Percentiles rank a stretch among this genome's conserved stretches.
These are phyloP conservation scores for Saccharomycopsis fibuligera DNA, from an alignment of 805 yeast genomes.

Conservation along the genomic window DNA sequence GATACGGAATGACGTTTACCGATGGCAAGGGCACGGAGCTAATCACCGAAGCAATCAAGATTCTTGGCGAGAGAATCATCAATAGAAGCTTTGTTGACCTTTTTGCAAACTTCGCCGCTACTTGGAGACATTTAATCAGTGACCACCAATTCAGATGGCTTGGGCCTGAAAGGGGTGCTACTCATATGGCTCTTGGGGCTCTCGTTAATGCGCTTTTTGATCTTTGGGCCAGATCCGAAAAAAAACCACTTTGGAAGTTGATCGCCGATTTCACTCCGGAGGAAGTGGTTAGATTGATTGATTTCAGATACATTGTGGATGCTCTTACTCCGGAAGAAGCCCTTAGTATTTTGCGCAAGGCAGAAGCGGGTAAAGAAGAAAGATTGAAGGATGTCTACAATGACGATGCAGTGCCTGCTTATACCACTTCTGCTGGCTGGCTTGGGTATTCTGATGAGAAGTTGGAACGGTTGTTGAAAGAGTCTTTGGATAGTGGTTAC, in stretches of 20 bases:
- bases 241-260: constrained; percentile 37
- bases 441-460: constrained; percentile 37
- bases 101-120: constrained; percentile 33
- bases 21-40: constrained; percentile 35
- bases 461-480: constrained; percentile 30
- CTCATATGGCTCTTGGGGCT: constrained; percentile 37
- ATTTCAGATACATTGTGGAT: constrained; percentile 37
- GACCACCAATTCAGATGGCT: constrained; percentile 39
- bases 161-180: constrained; percentile 40
- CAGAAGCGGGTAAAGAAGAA: constrained; percentile 29
- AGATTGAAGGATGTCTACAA: constrained; percentile 30
- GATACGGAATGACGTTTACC: constrained; percentile 39
- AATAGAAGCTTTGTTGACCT: constrained; percentile 30
- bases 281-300: constrained; percentile 35
- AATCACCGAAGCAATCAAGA: constrained; percentile 31
- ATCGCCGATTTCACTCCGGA: constrained; percentile 38
- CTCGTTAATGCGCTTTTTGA: constrained; percentile 39
- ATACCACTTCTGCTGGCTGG: constrained; percentile 43
- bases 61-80: constrained; percentile 32
- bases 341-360: constrained; percentile 28
- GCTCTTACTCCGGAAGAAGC: constrained; percentile 39
- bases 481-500: constrained; percentile 34
- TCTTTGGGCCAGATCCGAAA: constrained; percentile 34
- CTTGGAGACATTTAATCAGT: constrained; percentile 35
- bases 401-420: constrained; percentile 36